phyloP scores from a whole-genome alignment of 2,329 filamentous ascomycete species.

The Hypomyces perniciosus region DNA sequence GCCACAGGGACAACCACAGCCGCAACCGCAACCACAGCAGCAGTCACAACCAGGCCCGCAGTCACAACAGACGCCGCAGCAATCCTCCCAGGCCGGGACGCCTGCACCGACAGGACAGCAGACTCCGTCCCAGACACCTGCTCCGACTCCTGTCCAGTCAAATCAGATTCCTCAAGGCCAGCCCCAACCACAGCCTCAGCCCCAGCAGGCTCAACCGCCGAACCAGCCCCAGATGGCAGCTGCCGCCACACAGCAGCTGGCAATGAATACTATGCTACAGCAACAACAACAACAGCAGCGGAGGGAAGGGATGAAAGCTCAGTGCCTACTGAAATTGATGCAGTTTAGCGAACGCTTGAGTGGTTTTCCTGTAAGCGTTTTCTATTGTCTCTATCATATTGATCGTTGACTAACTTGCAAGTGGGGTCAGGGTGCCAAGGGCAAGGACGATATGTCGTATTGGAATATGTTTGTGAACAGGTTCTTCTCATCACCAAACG shows the following conservation, averaged over 20 bases:
- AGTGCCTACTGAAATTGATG: constrained; percentile 54
- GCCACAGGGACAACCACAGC: constrained; percentile 28
- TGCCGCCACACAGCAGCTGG: constrained; percentile 29
- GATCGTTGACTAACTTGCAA: background rate
- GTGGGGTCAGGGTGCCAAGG: constrained; percentile 44
- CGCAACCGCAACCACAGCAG: constrained; percentile 33
- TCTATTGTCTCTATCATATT: constrained; percentile 12
- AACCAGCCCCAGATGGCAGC: constrained; percentile 26
- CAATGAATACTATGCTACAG: constrained; percentile 31
- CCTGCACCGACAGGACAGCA: constrained; percentile 41
- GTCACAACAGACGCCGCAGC: constrained; percentile 41
- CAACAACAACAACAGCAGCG: constrained; percentile 48
- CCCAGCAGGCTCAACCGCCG: constrained; percentile 24
- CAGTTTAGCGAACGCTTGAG: constrained; percentile 59
- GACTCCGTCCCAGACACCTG: constrained; percentile 41
- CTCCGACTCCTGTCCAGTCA: constrained; percentile 32
- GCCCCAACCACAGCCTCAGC: constrained; percentile 28
- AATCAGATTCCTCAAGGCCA: constrained; percentile 27
- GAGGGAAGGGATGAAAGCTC: constrained; percentile 47
- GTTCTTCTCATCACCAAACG: constrained; percentile 69
- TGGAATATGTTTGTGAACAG: constrained; percentile 75
- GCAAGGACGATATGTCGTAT: constrained; percentile 62
- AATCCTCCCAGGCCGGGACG: constrained; percentile 36
- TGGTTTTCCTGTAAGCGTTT: constrained; percentile 43
- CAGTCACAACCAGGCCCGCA: constrained; percentile 22